Conservation (phyloP, 495 filamentous ascomycete genomes). For the Penicillium desertorum region DNA sequence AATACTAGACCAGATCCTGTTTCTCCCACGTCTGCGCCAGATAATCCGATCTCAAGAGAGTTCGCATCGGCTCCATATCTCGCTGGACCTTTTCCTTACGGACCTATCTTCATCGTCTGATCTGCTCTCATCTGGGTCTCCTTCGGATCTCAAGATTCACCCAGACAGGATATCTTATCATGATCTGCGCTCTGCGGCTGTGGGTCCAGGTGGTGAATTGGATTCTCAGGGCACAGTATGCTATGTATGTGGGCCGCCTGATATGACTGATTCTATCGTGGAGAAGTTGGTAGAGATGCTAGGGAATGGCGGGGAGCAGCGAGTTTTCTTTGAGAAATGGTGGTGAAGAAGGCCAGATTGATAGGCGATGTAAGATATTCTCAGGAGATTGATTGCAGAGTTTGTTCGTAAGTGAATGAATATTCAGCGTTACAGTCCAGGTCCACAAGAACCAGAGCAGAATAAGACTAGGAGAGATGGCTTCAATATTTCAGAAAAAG, state of each 20-base stretch:
- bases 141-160: constrained; percentile 44
- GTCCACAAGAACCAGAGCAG: not conserved
- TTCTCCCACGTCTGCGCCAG: constrained; percentile 53
- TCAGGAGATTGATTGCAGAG: not conserved
- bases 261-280: constrained; percentile 80
- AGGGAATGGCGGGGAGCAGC: constrained; percentile 49
- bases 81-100: constrained; percentile 44
- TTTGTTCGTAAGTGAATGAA: constrained; percentile 5
- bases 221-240: constrained; percentile 55
- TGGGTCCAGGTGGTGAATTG: constrained; percentile 33
- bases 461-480: constrained; percentile 20
- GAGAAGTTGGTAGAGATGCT: constrained; percentile 47
- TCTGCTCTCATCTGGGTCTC: constrained; percentile 9
- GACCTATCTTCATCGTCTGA: constrained; percentile 15
- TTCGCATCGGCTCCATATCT: constrained; percentile 31
- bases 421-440: not conserved
- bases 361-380: not conserved
- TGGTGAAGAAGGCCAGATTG: constrained; percentile 54
- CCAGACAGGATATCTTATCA: constrained; percentile 16
- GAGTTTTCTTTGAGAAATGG: constrained; percentile 83
- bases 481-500: constrained; percentile 25
- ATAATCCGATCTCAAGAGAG: constrained; percentile 37
- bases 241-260: constrained; percentile 77
- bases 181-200: constrained; percentile 50
- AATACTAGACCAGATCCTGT: constrained; percentile 57